These are phyloP conservation scores for Pseudocercospora vitis DNA, from an alignment of 2,329 filamentous ascomycete genomes.

Conservation along the genomic window DNA sequence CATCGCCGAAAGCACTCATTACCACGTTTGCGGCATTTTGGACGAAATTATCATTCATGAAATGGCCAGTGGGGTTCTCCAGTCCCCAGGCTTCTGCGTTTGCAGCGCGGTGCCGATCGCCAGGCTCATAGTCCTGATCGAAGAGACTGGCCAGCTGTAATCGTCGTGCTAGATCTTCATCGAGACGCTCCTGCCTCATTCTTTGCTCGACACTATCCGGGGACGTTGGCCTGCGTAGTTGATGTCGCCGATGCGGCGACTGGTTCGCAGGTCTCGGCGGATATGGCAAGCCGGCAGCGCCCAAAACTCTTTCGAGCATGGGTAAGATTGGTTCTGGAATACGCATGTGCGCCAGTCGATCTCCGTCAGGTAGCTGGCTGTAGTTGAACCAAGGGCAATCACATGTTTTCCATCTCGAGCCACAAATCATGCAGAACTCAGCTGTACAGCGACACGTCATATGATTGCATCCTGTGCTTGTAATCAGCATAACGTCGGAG, in stretches of 20 bases:
- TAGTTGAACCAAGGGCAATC: conserved; percentile 79
- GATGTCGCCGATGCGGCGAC: conserved; percentile 3
- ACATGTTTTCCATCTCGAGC: conserved; percentile 77
- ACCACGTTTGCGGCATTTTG: conserved; percentile 35
- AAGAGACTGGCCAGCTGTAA: conserved; percentile 49
- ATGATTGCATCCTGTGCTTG: conserved; percentile 72
- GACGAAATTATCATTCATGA: conserved; percentile 62
- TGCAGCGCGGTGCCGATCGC: conserved; percentile 40
- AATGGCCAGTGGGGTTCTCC: conserved; percentile 55
- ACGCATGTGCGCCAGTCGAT: conserved; percentile 57
- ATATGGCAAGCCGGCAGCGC: conserved; percentile 20
- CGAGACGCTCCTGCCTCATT: conserved; percentile 47
- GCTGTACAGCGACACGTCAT: conserved; percentile 84
- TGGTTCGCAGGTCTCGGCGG: conserved; percentile 11
- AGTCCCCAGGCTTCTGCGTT: conserved; percentile 39
- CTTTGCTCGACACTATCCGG: conserved; percentile 42
- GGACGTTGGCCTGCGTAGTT: conserved; percentile 31
- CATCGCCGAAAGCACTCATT: conserved; percentile 37
- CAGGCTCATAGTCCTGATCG: conserved; percentile 28
- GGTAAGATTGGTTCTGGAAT: conserved; percentile 47
- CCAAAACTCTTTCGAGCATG: conserved; percentile 36
- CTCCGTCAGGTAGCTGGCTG: conserved; percentile 48
- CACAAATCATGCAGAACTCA: conserved; percentile 86
- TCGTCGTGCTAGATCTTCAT: conserved; percentile 54
- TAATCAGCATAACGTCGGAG: no score